A percentile compares a stretch with the other conserved stretches of the same genome.
phyloP scores from a whole-genome alignment of 1,284 basidiomycete species.

The Rugosomyces carneus region DNA sequence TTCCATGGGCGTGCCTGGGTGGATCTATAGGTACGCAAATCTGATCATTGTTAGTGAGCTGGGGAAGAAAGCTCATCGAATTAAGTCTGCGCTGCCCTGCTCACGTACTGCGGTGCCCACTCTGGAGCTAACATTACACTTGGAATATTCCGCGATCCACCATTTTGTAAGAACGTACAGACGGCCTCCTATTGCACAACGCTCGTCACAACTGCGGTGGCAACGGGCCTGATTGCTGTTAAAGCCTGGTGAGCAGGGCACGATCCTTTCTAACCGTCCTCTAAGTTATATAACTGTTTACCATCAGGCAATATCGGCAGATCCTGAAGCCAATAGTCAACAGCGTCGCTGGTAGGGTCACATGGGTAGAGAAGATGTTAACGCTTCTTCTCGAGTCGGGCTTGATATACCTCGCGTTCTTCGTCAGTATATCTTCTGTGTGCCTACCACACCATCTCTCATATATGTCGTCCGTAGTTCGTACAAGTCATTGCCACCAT shows the following conservation, averaged over 20 bases:
- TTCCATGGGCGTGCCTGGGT: background rate
- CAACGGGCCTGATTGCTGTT: constrained; percentile 9
- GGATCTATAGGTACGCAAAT: constrained; percentile 1
- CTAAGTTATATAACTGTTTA: background rate
- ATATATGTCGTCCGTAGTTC: too few relatives aligned
- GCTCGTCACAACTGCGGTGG: constrained; percentile 9
- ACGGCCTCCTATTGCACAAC: constrained; percentile 9
- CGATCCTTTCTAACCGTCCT: background rate
- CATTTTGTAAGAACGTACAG: constrained; percentile 12
- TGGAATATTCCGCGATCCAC: constrained; percentile 9
- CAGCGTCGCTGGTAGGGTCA: background rate
- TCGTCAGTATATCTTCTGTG: constrained; percentile 1
- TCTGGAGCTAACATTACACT: constrained; percentile 8
- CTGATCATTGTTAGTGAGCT: too few relatives aligned
- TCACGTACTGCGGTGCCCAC: constrained; percentile 4
- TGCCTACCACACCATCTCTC: too few relatives aligned
- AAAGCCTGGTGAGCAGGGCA: constrained; percentile 7
- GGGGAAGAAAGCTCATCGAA: too few relatives aligned
- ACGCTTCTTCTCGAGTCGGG: constrained; percentile 10
- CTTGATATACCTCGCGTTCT: constrained; percentile 10
- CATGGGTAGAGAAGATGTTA: constrained; percentile 8
- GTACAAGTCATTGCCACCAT: constrained; percentile 9
- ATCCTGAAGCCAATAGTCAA: constrained; percentile 5
- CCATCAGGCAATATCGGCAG: constrained; percentile 8
- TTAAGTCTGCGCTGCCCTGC: too few relatives aligned